These are phyloP conservation scores for Entomortierella parvispora DNA, from an alignment of 192 early-diverging fungal genomes.

Conservation along the genomic window DNA sequence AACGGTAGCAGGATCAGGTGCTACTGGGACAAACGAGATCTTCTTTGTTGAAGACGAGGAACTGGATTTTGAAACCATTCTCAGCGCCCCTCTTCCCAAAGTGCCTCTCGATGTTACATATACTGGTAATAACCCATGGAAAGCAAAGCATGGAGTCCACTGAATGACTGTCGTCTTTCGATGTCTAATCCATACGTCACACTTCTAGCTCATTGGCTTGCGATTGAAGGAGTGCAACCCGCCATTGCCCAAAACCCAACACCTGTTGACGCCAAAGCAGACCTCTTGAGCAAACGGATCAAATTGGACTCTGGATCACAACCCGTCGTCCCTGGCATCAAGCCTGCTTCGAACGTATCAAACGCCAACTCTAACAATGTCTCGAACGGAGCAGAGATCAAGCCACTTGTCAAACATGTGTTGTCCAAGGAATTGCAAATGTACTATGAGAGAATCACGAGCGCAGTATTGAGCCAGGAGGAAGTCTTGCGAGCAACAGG, in stretches of 20 bases:
- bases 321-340: constrained; percentile 48
- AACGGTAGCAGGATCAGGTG: constrained; percentile 53
- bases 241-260: constrained; percentile 95
- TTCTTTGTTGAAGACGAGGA: constrained; percentile 96
- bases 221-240: constrained; percentile 99
- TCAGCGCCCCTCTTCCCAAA: constrained; percentile 87
- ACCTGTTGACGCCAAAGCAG: constrained; percentile 68
- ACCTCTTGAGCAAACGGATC: constrained; percentile 58
- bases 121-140: constrained; percentile 60
- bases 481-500: constrained; percentile 78
- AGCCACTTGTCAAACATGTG: constrained; percentile 87
- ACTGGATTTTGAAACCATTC: constrained; percentile 88
- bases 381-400: constrained; percentile 60
- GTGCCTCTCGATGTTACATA: constrained; percentile 90
- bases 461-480: constrained; percentile 75
- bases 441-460: constrained; percentile 93
- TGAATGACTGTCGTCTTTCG: no score
- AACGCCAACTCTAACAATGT: not conserved
- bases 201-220: constrained; percentile 90
- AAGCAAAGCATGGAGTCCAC: not conserved
- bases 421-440: constrained; percentile 93
- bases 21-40: constrained; percentile 71
- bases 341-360: constrained; percentile 10
- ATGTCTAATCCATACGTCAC: no score
- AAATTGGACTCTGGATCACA: constrained; percentile 49